Evolutionary conservation across 163 green algal genomes (phyloP).

Genomic region (Scenedesmus sp.): DNA sequence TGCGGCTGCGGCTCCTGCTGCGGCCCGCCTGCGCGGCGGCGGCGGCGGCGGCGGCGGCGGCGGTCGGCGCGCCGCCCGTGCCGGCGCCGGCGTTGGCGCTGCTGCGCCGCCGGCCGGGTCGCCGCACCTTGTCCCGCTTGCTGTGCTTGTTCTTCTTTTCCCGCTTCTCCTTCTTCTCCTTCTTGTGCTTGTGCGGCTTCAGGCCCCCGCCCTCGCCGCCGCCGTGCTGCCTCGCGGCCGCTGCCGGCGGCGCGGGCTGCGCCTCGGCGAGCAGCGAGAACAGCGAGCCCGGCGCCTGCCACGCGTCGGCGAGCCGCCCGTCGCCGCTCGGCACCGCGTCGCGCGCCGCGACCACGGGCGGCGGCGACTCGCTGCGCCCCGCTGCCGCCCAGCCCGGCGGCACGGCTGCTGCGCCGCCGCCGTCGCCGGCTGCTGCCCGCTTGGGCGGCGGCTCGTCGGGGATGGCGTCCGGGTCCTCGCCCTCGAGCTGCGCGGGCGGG

Average conservation of each 20-base stretch:
- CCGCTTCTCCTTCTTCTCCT: conserved; percentile 42
- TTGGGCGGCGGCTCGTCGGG: conserved; percentile 35
- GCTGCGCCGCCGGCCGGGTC: neutral
- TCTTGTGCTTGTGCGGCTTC: neutral
- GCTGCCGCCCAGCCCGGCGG: too few relatives aligned
- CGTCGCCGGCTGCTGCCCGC: conserved; percentile 2
- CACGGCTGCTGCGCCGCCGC: too few relatives aligned
- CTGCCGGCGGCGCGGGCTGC: neutral
- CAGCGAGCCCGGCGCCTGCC: conserved; percentile 24
- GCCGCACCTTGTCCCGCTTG: conserved; percentile 29
- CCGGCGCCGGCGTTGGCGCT: too few relatives aligned
- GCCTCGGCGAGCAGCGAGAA: conserved; percentile 23
- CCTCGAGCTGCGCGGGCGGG: conserved; percentile 37
- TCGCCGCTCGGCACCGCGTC: neutral
- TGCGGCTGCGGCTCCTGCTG: conserved; percentile 35
- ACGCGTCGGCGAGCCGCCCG: conserved; percentile 4
- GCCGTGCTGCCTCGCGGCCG: neutral
- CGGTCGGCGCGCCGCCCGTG: neutral
- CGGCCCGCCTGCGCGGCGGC: neutral
- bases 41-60: too few relatives aligned
- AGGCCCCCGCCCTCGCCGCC: neutral
- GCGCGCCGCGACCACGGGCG: too few relatives aligned
- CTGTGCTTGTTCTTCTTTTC: conserved; percentile 49
- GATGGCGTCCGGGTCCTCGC: conserved; percentile 44
- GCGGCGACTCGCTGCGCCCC: too few relatives aligned